These are phyloP conservation scores for Funneliformis mosseae DNA, from an alignment of 192 early-diverging fungal species.

Conservation along the genomic window DNA sequence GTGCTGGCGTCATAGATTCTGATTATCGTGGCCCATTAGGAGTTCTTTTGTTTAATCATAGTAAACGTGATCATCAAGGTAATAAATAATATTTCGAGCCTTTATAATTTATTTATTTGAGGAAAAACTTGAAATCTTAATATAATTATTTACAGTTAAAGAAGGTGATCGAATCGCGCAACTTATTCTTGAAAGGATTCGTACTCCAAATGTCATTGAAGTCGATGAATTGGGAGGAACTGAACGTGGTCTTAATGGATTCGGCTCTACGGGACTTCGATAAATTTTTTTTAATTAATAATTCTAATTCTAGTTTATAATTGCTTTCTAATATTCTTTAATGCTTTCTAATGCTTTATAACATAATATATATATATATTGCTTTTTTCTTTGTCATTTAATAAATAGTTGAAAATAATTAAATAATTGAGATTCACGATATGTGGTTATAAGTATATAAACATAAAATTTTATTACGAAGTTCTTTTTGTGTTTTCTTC, in stretches of 20 bases:
- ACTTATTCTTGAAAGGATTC: conserved; percentile 87
- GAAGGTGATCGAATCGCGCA: conserved; percentile 96
- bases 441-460: no score
- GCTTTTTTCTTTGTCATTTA: no score
- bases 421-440: neutral
- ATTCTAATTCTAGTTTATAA: no score
- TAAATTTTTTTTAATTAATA: neutral
- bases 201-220: conserved; percentile 76
- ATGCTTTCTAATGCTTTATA: no score
- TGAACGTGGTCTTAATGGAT: neutral
- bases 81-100: neutral
- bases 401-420: neutral
- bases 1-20: conserved; percentile 87
- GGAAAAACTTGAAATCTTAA: conserved; percentile 89
- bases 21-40: conserved; percentile 88
- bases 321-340: no score
- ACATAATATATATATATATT: no score
- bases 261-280: neutral
- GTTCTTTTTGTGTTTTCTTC: neutral
- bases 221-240: conserved; percentile 53
- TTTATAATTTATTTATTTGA: conserved; percentile 24
- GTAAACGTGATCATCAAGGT: conserved; percentile 53
- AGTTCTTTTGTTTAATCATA: conserved; percentile 89
- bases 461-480: neutral
- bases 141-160: conserved; percentile 70